A percentile compares a stretch with the other conserved stretches of the same genome.
These are phyloP conservation scores for Aquilaria sinensis DNA, from an alignment of 345 rosid genomes.

Conservation along the genomic window DNA sequence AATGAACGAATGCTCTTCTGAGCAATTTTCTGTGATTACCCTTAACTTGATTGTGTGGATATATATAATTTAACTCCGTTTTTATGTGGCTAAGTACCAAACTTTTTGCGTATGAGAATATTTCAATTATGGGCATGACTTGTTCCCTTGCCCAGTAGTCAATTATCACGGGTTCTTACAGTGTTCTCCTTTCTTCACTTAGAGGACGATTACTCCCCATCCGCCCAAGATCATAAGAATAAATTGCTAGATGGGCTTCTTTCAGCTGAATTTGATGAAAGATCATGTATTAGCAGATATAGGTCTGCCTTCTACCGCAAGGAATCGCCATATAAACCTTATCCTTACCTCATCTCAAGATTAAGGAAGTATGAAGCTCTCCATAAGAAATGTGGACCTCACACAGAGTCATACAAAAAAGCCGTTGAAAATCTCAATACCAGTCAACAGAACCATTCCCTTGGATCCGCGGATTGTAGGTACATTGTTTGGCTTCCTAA, in stretches of 20 bases:
- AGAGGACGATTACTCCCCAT: conserved; percentile 11
- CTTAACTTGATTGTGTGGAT: too few relatives aligned
- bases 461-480: conserved; percentile 28
- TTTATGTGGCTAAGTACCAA: neutral
- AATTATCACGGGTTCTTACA: too few relatives aligned
- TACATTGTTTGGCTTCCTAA: conserved; percentile 47
- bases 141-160: neutral
- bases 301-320: conserved; percentile 36
- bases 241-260: conserved; percentile 40
- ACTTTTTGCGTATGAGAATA: too few relatives aligned
- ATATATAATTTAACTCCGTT: neutral
- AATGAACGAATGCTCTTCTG: too few relatives aligned
- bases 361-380: conserved; percentile 46
- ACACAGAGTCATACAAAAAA: conserved; percentile 36
- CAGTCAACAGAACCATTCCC: neutral
- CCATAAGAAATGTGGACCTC: conserved; percentile 55
- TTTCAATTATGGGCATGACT: neutral
- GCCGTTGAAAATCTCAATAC: conserved; percentile 25
- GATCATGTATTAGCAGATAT: conserved; percentile 42
- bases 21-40: too few relatives aligned
- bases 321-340: conserved; percentile 31
- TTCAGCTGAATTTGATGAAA: conserved; percentile 30
- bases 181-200: neutral
- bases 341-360: conserved; percentile 41
- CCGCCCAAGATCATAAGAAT: conserved; percentile 14